Evolutionary conservation across 371 early-diverging fungal genomes (phyloP).

Genomic region (Encephalitozoon hellem): DNA sequence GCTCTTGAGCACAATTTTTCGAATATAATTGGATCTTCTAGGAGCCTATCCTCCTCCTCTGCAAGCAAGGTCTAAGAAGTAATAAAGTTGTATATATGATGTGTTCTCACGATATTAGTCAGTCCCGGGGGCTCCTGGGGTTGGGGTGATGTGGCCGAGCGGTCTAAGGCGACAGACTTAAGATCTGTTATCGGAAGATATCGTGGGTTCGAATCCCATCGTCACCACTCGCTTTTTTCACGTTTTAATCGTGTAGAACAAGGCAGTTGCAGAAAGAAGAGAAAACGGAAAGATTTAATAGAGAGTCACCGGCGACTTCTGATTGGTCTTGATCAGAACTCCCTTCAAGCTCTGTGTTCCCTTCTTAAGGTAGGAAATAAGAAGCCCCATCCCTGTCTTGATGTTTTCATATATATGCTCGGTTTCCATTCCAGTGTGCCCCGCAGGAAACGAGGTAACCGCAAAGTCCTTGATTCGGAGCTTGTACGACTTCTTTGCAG

Average conservation of each 20-base stretch:
- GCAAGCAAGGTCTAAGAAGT: neutral
- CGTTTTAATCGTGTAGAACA: no score
- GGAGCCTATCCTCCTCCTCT: neutral
- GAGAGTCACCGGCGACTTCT: constrained; percentile 72
- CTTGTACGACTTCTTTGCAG: constrained; percentile 90
- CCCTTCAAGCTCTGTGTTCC: constrained; percentile 97
- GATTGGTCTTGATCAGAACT: constrained; percentile 88
- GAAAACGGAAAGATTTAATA: constrained; percentile 46
- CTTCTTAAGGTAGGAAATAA: constrained; percentile 92
- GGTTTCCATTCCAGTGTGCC: constrained; percentile 83
- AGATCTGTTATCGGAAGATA: constrained; percentile 10
- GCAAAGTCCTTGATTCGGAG: constrained; percentile 95
- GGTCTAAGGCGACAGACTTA: constrained; percentile 18
- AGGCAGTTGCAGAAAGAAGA: neutral
- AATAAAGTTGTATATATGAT: neutral
- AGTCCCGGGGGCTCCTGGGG: neutral
- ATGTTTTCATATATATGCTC: constrained; percentile 87
- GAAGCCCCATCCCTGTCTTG: constrained; percentile 89
- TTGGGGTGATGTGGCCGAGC: constrained; percentile 11
- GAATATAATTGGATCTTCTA: neutral
- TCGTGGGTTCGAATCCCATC: constrained; percentile 22
- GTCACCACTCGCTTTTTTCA: neutral
- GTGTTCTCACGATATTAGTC: neutral
- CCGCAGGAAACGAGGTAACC: constrained; percentile 91
- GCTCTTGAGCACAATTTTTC: neutral